These are phyloP conservation scores for Canavalia ensiformis DNA, from an alignment of 306 rosid species.

Conservation along the genomic window DNA sequence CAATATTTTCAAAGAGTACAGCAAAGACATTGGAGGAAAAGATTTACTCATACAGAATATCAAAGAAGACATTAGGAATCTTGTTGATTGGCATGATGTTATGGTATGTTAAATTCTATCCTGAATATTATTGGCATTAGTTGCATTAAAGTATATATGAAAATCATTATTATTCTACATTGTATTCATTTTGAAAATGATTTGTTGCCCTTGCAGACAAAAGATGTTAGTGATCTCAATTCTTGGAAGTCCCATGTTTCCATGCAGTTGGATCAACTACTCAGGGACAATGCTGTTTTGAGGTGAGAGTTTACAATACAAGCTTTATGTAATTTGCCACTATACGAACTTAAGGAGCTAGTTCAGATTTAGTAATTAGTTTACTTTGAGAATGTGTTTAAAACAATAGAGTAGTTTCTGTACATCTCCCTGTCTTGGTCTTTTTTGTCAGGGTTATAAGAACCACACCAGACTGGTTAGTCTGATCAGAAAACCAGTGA, in stretches of 20 bases:
- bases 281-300: conserved; percentile 72
- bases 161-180: conserved; percentile 13
- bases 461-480: conserved; percentile 6
- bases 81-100: conserved; percentile 64
- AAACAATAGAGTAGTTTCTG: neutral
- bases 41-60: conserved; percentile 69
- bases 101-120: conserved; percentile 66
- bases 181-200: conserved; percentile 32
- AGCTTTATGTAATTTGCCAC: conserved; percentile 4
- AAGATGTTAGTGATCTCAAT: conserved; percentile 65
- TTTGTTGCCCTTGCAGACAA: conserved; percentile 64
- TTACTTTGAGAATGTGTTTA: neutral
- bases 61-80: conserved; percentile 64
- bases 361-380: conserved; percentile 8
- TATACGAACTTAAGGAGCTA: conserved; percentile 7
- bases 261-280: conserved; percentile 69
- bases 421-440: conserved; percentile 5
- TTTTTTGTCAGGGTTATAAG: conserved; percentile 15
- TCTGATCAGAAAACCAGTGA: conserved; percentile 2
- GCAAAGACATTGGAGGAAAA: conserved; percentile 71
- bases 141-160: neutral
- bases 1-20: conserved; percentile 72
- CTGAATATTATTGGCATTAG: conserved; percentile 13
- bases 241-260: conserved; percentile 84
- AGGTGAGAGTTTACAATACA: conserved; percentile 61